A percentile compares a stretch with the other conserved stretches of the same genome.
These are phyloP conservation scores for Wallacemonas sp. DNA, from an alignment of 208 protist species.

Conservation along the genomic window DNA sequence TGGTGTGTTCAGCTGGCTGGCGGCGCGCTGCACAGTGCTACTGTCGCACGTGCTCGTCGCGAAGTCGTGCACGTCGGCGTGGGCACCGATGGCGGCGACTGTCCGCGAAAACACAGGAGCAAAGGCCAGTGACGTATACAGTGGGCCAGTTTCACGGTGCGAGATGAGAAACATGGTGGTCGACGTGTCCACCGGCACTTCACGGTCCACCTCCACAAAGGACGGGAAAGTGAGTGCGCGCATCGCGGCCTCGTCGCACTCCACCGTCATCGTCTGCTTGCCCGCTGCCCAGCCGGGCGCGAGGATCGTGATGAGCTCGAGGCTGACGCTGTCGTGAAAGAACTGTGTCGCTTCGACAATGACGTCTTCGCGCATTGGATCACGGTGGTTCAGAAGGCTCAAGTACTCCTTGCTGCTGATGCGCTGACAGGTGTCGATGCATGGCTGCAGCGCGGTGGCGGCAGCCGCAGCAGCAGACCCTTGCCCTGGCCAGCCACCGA, in stretches of 20 bases:
- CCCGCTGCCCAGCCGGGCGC: constrained; percentile 57
- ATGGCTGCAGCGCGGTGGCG: constrained; percentile 17
- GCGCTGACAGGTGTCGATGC: constrained; percentile 47
- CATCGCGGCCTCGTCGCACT: constrained; percentile 22
- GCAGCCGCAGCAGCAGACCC: neutral
- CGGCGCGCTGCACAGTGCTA: constrained; percentile 6
- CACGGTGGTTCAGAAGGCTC: constrained; percentile 56
- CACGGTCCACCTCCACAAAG: constrained; percentile 69
- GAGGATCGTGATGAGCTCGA: constrained; percentile 64
- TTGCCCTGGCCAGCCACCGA: neutral
- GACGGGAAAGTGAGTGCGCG: constrained; percentile 31
- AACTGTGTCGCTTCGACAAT: constrained; percentile 53
- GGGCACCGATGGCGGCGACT: constrained; percentile 23
- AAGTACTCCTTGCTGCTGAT: constrained; percentile 78
- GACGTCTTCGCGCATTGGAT: constrained; percentile 43
- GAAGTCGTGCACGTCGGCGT: constrained; percentile 49
- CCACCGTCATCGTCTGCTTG: constrained; percentile 56
- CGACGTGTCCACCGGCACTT: constrained; percentile 60
- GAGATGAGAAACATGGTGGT: constrained; percentile 66
- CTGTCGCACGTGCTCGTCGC: constrained; percentile 35
- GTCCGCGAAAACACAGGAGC: constrained; percentile 62
- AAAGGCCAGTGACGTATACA: constrained; percentile 76
- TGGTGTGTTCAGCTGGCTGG: constrained; percentile 6
- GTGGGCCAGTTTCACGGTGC: constrained; percentile 56
- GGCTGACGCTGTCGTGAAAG: constrained; percentile 49